A percentile compares a stretch with the other conserved stretches of the same genome.
Evolutionary conservation across 495 filamentous ascomycete genomes (phyloP).

Genomic region (Trichocladium antarcticum): DNA sequence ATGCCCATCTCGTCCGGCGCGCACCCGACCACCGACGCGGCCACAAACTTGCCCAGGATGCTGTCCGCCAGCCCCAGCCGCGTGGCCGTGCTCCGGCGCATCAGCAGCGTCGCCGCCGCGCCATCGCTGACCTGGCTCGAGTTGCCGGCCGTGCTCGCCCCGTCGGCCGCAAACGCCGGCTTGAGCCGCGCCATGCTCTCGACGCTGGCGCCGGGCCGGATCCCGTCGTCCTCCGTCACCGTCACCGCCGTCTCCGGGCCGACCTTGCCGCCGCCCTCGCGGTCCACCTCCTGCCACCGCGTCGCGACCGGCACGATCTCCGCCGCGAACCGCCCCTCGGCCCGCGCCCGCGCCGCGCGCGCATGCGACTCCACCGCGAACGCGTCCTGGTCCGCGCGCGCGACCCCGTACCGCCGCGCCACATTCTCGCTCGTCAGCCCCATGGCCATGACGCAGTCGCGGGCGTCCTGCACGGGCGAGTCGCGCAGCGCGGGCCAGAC

Average conservation of each 20-base stretch:
- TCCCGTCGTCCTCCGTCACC: conserved; percentile 70
- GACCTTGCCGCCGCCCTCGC: conserved; percentile 47
- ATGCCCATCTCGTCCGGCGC: conserved; percentile 89
- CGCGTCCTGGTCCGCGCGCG: conserved; percentile 64
- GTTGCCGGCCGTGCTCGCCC: conserved; percentile 77
- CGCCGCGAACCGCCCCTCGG: conserved; percentile 54
- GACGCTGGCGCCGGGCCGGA: conserved; percentile 51
- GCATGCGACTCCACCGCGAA: conserved; percentile 66
- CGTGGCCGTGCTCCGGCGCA: conserved; percentile 72
- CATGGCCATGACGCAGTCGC: conserved; percentile 90
- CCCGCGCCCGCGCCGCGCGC: conserved; percentile 58
- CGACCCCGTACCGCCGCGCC: conserved; percentile 63
- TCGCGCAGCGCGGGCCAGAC: conserved; percentile 65
- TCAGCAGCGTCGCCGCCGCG: conserved; percentile 69
- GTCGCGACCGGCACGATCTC: conserved; percentile 71
- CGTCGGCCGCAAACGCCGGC: conserved; percentile 66
- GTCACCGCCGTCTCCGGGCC: conserved; percentile 39
- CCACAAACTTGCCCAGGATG: conserved; percentile 73
- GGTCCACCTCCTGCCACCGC: conserved; percentile 52
- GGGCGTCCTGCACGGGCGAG: conserved; percentile 52
- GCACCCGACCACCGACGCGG: conserved; percentile 60
- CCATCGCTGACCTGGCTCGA: conserved; percentile 80
- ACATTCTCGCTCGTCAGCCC: conserved; percentile 90
- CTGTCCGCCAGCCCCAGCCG: conserved; percentile 54
- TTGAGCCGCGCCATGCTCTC: conserved; percentile 69